phyloP scores from a whole-genome alignment of 2,329 filamentous ascomycete species.

The Fusarium odoratissimum region DNA sequence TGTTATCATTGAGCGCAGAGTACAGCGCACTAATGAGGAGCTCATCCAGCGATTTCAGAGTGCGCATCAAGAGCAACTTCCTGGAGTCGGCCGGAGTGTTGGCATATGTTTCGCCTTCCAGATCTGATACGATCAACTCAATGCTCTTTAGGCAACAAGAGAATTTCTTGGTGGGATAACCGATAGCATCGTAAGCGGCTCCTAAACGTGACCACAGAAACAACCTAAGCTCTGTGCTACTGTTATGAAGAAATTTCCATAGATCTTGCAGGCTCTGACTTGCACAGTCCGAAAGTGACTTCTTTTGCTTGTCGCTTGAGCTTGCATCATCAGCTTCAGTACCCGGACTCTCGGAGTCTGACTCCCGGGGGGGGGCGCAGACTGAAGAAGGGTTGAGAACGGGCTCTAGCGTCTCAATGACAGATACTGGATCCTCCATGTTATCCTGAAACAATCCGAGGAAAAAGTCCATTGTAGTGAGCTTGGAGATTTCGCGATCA shows the following conservation, averaged over 20 bases:
- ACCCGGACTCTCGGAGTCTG: conserved; percentile 12
- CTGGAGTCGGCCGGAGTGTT: conserved; percentile 71
- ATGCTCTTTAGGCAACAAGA: conserved; percentile 89
- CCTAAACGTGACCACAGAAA: conserved; percentile 93
- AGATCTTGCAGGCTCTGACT: conserved; percentile 77
- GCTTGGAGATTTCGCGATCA: conserved; percentile 89
- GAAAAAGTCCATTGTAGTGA: conserved; percentile 98
- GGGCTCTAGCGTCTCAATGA: conserved; percentile 93
- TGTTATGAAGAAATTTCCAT: conserved; percentile 84
- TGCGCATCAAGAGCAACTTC: conserved; percentile 77
- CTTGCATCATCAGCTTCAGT: conserved; percentile 37
- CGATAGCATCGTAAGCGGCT: conserved; percentile 86
- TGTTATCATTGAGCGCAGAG: conserved; percentile 73
- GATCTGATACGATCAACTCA: conserved; percentile 78
- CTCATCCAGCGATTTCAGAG: conserved; percentile 83
- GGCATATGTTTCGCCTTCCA: conserved; percentile 72
- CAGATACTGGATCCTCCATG: conserved; percentile 79
- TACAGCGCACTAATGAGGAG: conserved; percentile 78
- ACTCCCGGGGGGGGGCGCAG: conserved; percentile 47
- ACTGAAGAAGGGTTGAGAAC: conserved; percentile 81
- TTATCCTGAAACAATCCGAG: conserved; percentile 88
- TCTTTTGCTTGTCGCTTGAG: conserved; percentile 29
- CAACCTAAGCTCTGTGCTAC: conserved; percentile 83
- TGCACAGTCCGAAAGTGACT: conserved; percentile 63
- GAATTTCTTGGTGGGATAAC: conserved; percentile 87